phyloP scores from a whole-genome alignment of 2,329 filamentous ascomycete genomes.

The Pestalotiopsis sp. region DNA sequence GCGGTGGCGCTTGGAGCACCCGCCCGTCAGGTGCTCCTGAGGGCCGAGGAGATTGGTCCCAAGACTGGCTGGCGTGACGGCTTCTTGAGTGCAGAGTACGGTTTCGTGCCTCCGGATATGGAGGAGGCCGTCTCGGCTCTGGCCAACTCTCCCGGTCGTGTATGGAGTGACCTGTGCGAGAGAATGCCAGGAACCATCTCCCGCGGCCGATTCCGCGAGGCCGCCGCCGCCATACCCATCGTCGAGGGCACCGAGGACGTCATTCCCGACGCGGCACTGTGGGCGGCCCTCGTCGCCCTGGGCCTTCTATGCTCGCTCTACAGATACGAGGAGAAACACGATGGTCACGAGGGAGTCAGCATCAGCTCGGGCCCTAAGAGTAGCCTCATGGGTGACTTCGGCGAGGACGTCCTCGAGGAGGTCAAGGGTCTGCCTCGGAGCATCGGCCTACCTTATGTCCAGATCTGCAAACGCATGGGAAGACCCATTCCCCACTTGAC shows the following conservation, averaged over 20 bases:
- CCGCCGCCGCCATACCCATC: constrained; percentile 48
- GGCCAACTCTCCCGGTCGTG: constrained; percentile 49
- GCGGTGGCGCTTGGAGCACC: constrained; percentile 55
- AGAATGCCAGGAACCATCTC: constrained; percentile 54
- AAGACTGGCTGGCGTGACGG: constrained; percentile 55
- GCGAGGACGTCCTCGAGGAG: constrained; percentile 53
- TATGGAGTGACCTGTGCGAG: constrained; percentile 57
- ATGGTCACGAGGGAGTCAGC: constrained; percentile 52
- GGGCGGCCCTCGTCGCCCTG: constrained; percentile 53
- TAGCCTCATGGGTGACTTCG: constrained; percentile 48
- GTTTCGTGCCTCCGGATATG: constrained; percentile 53
- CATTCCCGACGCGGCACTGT: constrained; percentile 53
- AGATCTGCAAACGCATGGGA: constrained; percentile 53
- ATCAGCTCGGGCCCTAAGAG: constrained; percentile 28
- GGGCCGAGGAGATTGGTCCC: constrained; percentile 54
- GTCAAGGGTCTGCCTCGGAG: constrained; percentile 48
- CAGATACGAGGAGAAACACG: constrained; percentile 52
- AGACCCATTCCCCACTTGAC: constrained; percentile 53
- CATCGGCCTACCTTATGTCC: constrained; percentile 51
- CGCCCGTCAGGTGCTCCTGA: constrained; percentile 53
- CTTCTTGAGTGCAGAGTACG: constrained; percentile 52
- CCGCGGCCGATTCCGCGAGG: constrained; percentile 51
- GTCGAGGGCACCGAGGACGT: constrained; percentile 50
- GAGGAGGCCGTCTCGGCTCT: constrained; percentile 49
- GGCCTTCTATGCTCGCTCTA: constrained; percentile 57